Evolutionary conservation across 805 yeast species (phyloP).

Genomic region (Yarrowia bubula): DNA sequence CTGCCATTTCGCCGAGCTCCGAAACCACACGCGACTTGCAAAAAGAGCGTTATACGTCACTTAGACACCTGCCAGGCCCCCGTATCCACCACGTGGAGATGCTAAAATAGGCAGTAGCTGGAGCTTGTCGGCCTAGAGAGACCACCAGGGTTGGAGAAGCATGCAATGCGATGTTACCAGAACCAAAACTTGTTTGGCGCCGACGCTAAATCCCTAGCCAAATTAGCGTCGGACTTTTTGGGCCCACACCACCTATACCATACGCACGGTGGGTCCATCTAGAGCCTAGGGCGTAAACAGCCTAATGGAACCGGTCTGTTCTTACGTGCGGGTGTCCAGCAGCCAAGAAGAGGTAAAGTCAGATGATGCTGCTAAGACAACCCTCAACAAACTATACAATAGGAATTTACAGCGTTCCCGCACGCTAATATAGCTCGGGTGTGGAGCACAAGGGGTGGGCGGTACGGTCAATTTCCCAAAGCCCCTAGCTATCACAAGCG

Average conservation of each 20-base stretch:
- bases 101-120: too few species aligned
- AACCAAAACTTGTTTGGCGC: background rate
- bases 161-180: background rate
- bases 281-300: background rate
- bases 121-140: background rate
- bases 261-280: background rate
- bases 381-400: too few species aligned
- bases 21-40: background rate
- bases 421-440: too few species aligned
- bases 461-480: background rate
- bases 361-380: too few species aligned
- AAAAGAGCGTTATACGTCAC: background rate
- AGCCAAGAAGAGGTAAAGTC: too few species aligned
- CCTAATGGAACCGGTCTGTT: too few species aligned
- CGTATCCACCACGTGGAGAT: background rate
- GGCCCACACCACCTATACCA: background rate
- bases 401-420: too few species aligned
- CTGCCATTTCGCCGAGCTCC: background rate
- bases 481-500: too few species aligned
- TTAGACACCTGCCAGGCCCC: background rate
- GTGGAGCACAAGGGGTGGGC: too few species aligned
- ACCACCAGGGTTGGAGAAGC: background rate
- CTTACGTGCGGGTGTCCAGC: too few species aligned
- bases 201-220: background rate
- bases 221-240: slow-evolving; percentile 6